Evolutionary conservation across 2,329 filamentous ascomycete species (phyloP), one percentile per base, ranked within the genome.

Genomic region (Huntiella abstrusa): DNA sequence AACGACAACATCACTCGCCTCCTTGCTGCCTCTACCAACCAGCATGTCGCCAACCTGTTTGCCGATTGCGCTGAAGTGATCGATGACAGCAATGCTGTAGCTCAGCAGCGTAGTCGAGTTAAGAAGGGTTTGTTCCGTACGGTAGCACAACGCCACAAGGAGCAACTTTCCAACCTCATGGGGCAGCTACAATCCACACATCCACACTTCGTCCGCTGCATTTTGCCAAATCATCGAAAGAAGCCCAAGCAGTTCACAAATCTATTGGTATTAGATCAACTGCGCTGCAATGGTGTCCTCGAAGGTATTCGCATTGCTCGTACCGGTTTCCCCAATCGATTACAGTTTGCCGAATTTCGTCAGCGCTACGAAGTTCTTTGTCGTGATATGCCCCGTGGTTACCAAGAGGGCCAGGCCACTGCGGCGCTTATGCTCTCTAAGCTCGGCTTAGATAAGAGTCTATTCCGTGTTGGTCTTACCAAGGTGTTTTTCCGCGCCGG

Each of bases 271-370:
- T 71, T 98, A 4, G 91, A 98, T 56, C 92, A 98, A 60, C 67
- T 98, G n/a, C 78, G 91, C 45, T 98, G 91, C 64, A 98, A 98
- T 59, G 91, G 91, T 81, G 91, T 98, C 2, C 70, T 98, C n/a
- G 91, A 98, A 64, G 91, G 91, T 51, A 98, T 98, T 57, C 77
- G 91, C 51, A 98, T 98, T 60, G 91, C 91, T 17, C 77, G 91
- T 40, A 98, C 92, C 4, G 91, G 91, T 17, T 98, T 98, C 59
- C 91, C 91, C 43, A 98, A 98, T 58, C 73, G 91, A 54, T 69
- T 98, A 32, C 73, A 83, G 0, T 98, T 98, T 59, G 73, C 83
- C 2, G 92, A 98, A 58, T 98, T 98, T 64, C 77, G 91, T 46
- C 84, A 92, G 56, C 79, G 91, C 52, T 98, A 98, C 60, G 91